Base-by-base conservation (phyloP, 78 protist species). In the Speleostelium caveatum region DNA sequence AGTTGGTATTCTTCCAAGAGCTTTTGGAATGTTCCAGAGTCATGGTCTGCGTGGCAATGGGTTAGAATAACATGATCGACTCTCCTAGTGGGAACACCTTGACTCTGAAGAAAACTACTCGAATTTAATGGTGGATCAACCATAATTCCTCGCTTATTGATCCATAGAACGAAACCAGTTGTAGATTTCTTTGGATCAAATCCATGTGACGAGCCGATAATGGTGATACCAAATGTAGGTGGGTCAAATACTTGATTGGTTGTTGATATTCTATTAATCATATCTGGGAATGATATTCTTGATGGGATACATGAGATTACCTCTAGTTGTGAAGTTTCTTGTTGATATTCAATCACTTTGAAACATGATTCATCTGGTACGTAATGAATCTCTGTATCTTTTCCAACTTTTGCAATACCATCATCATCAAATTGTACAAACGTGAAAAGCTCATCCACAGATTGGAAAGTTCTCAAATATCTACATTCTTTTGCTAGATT, bases 11-110 rank as follows among this genome's bases (percentile, higher is more conserved):
- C 94, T 33, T 77, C 86, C 39, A 94, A 72, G 39, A 93, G 59
- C 35, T 71, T 68, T 65, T 94, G 96, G 60, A 94, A 88, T 8
- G 96, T 90, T 16, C 96, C 96, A 19, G 95, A 69, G 80, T 94
- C 96, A 87, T 94, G 96, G 66, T 94, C 96, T 2, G 96, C 95
- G 65, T 94, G 96, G 30, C 95, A 90, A 79, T 94, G 96, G 36
- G 94, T 89, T 33, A 87, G 55, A 38, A 87, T 66, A 60, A 91
- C 71, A 66, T 75, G 83, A 56, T 86, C 92, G 6, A 94, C 73
- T 38, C 65, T 49, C 42, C 93, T 72, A 2, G 96, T 78, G 68
- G 94, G 80, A 61, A 94, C 92, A 61, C 96, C 96, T 49, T 76
- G 75, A 69, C 69, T 75, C 26, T 69, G 83, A 63, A 93, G 42